These are phyloP conservation scores for Cetraspora pellucida DNA, from an alignment of 192 early-diverging fungal species.

Conservation along the genomic window DNA sequence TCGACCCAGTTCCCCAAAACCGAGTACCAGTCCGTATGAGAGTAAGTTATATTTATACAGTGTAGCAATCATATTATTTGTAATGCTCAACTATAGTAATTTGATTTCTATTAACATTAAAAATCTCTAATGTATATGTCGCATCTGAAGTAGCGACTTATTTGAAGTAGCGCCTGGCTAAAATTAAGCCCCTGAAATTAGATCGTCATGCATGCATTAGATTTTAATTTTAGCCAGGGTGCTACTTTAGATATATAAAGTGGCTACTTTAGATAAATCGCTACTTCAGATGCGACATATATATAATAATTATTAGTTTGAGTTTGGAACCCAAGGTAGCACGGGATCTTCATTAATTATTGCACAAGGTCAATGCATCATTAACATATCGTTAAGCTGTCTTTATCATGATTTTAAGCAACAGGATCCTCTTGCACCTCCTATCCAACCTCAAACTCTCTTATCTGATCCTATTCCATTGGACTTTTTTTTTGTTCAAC, in stretches of 20 bases:
- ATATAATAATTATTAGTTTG: constrained; percentile 30
- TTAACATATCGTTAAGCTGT: constrained; percentile 18
- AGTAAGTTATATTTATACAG: constrained; percentile 32
- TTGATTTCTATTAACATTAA: constrained; percentile 6
- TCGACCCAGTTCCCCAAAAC: neutral
- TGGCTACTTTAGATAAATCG: no score
- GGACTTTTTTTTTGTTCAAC: constrained; percentile 24
- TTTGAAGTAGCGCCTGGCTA: no score
- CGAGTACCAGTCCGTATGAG: constrained; percentile 12
- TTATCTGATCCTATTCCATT: constrained; percentile 23
- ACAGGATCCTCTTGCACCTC: neutral
- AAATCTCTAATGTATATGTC: constrained; percentile 32
- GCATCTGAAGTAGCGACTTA: no score
- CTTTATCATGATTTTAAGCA: constrained; percentile 21
- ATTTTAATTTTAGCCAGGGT: no score
- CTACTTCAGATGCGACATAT: no score
- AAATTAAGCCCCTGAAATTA: no score
- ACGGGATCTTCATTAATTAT: constrained; percentile 10
- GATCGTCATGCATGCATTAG: no score
- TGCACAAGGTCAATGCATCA: constrained; percentile 6
- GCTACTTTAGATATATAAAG: no score
- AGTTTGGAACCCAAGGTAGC: constrained; percentile 3
- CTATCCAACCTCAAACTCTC: constrained; percentile 23
- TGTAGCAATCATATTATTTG: constrained; percentile 31
- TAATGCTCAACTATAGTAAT: constrained; percentile 23